A percentile compares a stretch with the other conserved stretches of the same genome.
Conservation (phyloP, 2,329 filamentous ascomycete species). For the Nemania bipapillata region DNA sequence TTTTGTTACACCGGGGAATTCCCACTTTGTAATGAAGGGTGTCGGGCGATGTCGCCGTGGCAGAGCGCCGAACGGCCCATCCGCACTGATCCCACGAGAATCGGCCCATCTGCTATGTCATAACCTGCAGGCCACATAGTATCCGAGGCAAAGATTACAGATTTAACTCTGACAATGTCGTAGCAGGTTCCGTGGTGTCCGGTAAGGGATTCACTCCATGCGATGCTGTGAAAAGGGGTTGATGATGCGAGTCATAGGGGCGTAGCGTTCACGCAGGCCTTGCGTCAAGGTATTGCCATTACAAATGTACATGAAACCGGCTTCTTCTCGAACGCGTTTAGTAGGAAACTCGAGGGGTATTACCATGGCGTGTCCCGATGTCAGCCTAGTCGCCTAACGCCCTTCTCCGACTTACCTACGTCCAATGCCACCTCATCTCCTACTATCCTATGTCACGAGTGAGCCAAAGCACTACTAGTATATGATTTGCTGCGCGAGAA, state of each 20-base stretch:
- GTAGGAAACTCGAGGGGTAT: neutral
- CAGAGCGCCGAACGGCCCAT: neutral
- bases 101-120: neutral
- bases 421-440: neutral
- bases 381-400: neutral
- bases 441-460: too few relatives aligned
- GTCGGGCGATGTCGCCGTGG: neutral
- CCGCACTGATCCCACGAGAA: neutral
- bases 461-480: too few relatives aligned
- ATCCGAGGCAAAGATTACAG: too few relatives aligned
- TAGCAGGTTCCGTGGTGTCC: neutral
- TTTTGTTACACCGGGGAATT: neutral
- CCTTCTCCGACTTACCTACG: neutral
- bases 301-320: neutral
- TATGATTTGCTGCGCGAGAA: neutral
- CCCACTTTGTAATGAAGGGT: neutral
- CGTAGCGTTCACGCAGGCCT: neutral
- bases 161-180: neutral
- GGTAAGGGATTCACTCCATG: neutral
- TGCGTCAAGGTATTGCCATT: neutral
- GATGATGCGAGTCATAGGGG: slow-evolving; percentile 9
- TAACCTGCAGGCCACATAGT: neutral
- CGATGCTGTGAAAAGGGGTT: neutral
- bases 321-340: neutral
- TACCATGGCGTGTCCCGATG: neutral